Percentiles rank a stretch among this genome's conserved stretches.
Conservation (phyloP, 192 early-diverging fungal genomes). For the Linderina pennispora region DNA sequence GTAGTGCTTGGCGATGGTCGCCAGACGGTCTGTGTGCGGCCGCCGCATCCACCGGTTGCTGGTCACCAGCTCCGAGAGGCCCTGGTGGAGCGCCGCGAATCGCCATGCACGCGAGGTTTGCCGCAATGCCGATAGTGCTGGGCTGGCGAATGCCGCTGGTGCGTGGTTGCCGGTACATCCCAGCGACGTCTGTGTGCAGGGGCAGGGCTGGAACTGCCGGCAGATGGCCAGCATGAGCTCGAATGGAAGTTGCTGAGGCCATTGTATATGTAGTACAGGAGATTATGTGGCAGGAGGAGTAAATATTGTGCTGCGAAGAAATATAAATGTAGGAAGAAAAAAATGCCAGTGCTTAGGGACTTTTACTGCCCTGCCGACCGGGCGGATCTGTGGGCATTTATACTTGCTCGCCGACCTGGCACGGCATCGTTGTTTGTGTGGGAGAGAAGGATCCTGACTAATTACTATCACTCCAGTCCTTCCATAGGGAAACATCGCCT, state of each 20-base stretch:
- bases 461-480: no score
- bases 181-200: conserved; percentile 11
- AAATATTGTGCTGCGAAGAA: no score
- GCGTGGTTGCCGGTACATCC: conserved; percentile 31
- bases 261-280: no score
- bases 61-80: conserved; percentile 22
- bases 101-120: conserved; percentile 36
- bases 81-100: conserved; percentile 21
- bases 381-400: no score
- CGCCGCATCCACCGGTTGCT: conserved; percentile 42
- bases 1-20: conserved; percentile 5
- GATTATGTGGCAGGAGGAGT: no score
- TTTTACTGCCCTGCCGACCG: no score
- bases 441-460: no score
- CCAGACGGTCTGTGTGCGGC: conserved; percentile 10
- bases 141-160: conserved; percentile 20
- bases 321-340: no score
- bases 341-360: no score
- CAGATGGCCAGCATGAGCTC: conserved; percentile 32
- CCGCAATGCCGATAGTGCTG: conserved; percentile 18
- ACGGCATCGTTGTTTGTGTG: no score
- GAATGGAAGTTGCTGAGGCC: conserved; percentile 19
- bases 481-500: no score
- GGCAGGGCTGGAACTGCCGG: conserved; percentile 15
- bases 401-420: no score